Evolutionary conservation across 805 yeast genomes (phyloP).

Genomic region (Komagataella pastoris): DNA sequence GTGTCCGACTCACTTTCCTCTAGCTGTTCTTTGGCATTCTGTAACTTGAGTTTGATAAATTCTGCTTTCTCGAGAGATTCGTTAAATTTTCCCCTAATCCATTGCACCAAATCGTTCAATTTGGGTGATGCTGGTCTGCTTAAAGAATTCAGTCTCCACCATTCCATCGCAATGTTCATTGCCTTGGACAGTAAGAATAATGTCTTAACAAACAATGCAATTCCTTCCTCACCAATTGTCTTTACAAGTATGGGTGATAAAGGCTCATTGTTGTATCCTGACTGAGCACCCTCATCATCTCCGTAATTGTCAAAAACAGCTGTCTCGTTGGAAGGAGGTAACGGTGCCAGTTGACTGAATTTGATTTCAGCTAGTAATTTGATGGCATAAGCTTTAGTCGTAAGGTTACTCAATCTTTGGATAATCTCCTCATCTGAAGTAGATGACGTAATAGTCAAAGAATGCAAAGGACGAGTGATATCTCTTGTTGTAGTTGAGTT

Average conservation of each 20-base stretch:
- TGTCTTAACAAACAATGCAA: slow-evolving; percentile 72
- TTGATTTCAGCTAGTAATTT: slow-evolving; percentile 85
- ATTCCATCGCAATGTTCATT: slow-evolving; percentile 71
- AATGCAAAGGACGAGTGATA: neutral
- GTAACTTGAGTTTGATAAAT: slow-evolving; percentile 43
- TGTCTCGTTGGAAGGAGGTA: slow-evolving; percentile 35
- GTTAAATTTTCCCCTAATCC: slow-evolving; percentile 83
- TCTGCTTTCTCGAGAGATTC: slow-evolving; percentile 87
- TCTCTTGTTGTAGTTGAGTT: neutral
- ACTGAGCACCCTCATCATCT: slow-evolving; percentile 12
- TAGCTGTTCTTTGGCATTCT: slow-evolving; percentile 30
- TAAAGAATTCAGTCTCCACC: slow-evolving; percentile 60
- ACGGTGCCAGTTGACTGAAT: slow-evolving; percentile 71
- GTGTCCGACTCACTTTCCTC: neutral
- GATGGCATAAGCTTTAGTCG: slow-evolving; percentile 86
- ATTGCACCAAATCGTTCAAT: slow-evolving; percentile 67
- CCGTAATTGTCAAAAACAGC: slow-evolving; percentile 3
- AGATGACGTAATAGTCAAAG: slow-evolving; percentile 15
- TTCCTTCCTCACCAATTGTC: slow-evolving; percentile 71
- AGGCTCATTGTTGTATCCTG: slow-evolving; percentile 21
- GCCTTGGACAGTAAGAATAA: slow-evolving; percentile 74
- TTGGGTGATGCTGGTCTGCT: slow-evolving; percentile 22
- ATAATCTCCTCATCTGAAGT: slow-evolving; percentile 23
- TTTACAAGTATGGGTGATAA: slow-evolving; percentile 46
- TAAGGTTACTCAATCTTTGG: slow-evolving; percentile 49